A percentile compares a stretch with the other conserved stretches of the same genome.
Conservation (phyloP, 208 protist species). For the Trypanosomatidae sp. region DNA sequence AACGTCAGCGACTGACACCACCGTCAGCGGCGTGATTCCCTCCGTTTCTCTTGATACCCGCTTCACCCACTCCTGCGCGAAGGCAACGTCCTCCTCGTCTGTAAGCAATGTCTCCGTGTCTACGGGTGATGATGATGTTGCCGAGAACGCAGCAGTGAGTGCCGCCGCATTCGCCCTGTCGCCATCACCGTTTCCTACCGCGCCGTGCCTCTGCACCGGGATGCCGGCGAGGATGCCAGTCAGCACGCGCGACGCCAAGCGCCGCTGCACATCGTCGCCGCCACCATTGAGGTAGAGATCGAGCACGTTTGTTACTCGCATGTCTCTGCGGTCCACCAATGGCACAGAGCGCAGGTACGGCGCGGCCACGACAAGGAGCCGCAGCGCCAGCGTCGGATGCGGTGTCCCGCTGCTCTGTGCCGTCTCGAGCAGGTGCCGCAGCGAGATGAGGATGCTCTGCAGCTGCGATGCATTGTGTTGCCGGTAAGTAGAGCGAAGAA, state of each 20-base stretch:
- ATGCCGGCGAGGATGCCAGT: slow-evolving; percentile 50
- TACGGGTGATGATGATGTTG: neutral
- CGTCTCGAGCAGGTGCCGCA: slow-evolving; percentile 21
- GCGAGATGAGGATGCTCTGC: slow-evolving; percentile 47
- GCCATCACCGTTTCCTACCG: neutral
- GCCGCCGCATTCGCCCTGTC: neutral
- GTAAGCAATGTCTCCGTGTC: slow-evolving; percentile 30
- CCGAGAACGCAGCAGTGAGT: neutral
- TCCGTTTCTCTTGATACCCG: slow-evolving; percentile 13
- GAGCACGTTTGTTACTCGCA: slow-evolving; percentile 36
- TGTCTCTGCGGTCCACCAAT: slow-evolving; percentile 46
- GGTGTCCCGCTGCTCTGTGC: slow-evolving; percentile 11
- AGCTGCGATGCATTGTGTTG: slow-evolving; percentile 64
- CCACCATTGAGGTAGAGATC: slow-evolving; percentile 31
- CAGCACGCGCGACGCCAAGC: slow-evolving; percentile 48
- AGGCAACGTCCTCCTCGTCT: slow-evolving; percentile 45
- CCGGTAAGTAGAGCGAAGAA: slow-evolving; percentile 43
- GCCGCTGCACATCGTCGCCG: slow-evolving; percentile 34
- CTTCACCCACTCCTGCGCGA: slow-evolving; percentile 63
- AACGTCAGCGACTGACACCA: slow-evolving; percentile 60
- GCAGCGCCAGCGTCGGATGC: slow-evolving; percentile 25
- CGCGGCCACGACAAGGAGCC: slow-evolving; percentile 49
- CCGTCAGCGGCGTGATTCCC: slow-evolving; percentile 44
- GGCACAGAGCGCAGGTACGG: slow-evolving; percentile 72
- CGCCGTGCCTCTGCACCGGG: slow-evolving; percentile 17